Conservation (phyloP, 1,284 basidiomycete species). For the Porogramme epimiltina region DNA sequence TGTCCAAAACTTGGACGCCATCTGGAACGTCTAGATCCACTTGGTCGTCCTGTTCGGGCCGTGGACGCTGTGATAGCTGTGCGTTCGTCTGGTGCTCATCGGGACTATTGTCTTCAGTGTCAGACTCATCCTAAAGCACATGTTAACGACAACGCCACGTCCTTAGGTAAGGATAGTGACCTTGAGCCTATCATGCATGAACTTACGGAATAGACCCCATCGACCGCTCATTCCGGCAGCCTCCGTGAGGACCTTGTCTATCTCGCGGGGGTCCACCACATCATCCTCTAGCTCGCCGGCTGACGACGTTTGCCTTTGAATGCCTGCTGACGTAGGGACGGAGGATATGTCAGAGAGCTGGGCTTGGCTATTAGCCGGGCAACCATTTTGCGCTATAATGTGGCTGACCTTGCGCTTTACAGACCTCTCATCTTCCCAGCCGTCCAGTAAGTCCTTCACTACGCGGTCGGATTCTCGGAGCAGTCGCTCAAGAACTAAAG, state of each 20-base stretch:
- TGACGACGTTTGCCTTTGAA: constrained; percentile 37
- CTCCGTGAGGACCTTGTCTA: constrained; percentile 88
- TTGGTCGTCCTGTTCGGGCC: neutral
- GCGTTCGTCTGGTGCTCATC: neutral
- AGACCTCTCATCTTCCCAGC: constrained; percentile 89
- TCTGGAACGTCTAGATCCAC: constrained; percentile 7
- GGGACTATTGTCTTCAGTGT: constrained; percentile 18
- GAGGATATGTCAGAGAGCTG: constrained; percentile 35
- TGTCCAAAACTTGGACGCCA: constrained; percentile 43
- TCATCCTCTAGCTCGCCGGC: constrained; percentile 56
- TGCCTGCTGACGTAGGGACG: constrained; percentile 34
- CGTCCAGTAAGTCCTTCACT: constrained; percentile 73
- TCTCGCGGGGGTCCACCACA: constrained; percentile 81
- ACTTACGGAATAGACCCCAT: constrained; percentile 91
- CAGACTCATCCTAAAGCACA: constrained; percentile 18
- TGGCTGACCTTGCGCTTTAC: constrained; percentile 68
- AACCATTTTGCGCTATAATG: neutral
- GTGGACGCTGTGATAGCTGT: neutral
- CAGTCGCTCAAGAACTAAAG: constrained; percentile 75
- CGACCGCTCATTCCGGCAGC: constrained; percentile 86
- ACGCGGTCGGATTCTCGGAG: constrained; percentile 88
- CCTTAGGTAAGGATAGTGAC: constrained; percentile 35
- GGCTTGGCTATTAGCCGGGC: neutral
- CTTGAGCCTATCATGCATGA: constrained; percentile 74
- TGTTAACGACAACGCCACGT: neutral